Evolutionary conservation across 495 filamentous ascomycete species (phyloP), one percentile per base, ranked within the genome.

Genomic region (Penicillium bialowiezense): DNA sequence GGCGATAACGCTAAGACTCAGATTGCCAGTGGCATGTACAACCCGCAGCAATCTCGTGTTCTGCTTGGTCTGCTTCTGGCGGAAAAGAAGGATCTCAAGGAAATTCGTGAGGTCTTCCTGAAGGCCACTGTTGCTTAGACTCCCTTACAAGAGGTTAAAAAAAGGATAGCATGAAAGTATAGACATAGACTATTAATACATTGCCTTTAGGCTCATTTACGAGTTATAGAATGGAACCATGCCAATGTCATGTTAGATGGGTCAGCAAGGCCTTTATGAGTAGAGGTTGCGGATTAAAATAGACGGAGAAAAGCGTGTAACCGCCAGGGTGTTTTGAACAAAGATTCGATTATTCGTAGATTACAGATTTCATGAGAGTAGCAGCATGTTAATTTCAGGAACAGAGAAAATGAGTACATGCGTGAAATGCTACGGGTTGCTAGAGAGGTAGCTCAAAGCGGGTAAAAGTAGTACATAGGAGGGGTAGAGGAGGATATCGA

Each of bases 361-460:
- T 32, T 32, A 32, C 29, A 32, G 12, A 13, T 3, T 7, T 32
- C 26, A 23, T 12, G 20, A 20, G 5, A 23, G 42, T 24, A 14
- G 24, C 18, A 45, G 31, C 31, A 26, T 45, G 32, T 36, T 18
- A 14, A 45, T 40, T 40, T 40, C 44, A 35, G 14, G 12, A 44
- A 64, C 58, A 63, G 46, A 68, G 46, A 62, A 65, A 53, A 65
- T 59, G 63, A 67, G 64, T 66, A 68, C 63, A 65, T 62, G 63
- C 71, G 71, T 45, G 43, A 13, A 32, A 71, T 70, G 66, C 66
- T 71, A 73, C 70, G 60, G 57, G 56, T 66, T 65, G 64, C 69
- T 69, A 72, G 71, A 68, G 23, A 44, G 65, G 64, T 71, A 71
- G 68, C 58, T 65, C 71, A 68, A 57, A 61, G 42, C 50, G 45